Percentiles rank a stretch among this genome's conserved stretches.
phyloP scores from a whole-genome alignment of 345 rosid species.

The Rhodamnia rubescens region DNA sequence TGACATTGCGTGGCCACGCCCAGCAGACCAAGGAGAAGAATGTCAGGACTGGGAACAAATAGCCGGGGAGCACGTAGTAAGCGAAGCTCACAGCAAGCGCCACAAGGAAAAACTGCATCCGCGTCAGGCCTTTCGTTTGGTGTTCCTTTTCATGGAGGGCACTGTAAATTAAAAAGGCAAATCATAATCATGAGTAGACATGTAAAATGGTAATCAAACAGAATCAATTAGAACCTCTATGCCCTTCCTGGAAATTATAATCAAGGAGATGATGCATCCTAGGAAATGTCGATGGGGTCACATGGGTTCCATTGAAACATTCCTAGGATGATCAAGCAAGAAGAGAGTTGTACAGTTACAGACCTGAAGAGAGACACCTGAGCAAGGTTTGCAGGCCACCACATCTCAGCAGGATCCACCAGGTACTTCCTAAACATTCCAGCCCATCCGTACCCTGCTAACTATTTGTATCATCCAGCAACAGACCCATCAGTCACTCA shows the following conservation, averaged over 20 bases:
- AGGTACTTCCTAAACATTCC: constrained; percentile 89
- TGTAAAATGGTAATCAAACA: neutral
- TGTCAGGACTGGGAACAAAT: constrained; percentile 67
- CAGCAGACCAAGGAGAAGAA: constrained; percentile 95
- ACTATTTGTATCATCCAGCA: constrained; percentile 15
- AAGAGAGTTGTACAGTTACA: neutral
- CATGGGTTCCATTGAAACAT: too few relatives aligned
- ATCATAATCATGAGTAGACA: neutral
- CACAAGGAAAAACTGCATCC: constrained; percentile 74
- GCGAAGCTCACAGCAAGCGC: constrained; percentile 53
- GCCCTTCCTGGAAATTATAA: neutral
- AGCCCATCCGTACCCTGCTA: constrained; percentile 98
- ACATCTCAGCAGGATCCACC: constrained; percentile 95
- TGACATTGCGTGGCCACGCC: constrained; percentile 68
- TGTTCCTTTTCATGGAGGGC: constrained; percentile 84
- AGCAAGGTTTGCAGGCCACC: constrained; percentile 99
- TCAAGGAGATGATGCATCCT: neutral
- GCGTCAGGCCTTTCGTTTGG: constrained; percentile 41
- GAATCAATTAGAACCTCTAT: neutral
- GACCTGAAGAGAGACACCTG: constrained; percentile 95
- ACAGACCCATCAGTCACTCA: neutral
- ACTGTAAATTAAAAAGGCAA: constrained; percentile 20
- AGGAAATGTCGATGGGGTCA: neutral
- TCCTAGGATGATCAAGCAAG: neutral
- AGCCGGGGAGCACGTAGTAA: constrained; percentile 78